Base-by-base conservation (phyloP, 495 filamentous ascomycete species). In the Aspergillus funiculosus region DNA sequence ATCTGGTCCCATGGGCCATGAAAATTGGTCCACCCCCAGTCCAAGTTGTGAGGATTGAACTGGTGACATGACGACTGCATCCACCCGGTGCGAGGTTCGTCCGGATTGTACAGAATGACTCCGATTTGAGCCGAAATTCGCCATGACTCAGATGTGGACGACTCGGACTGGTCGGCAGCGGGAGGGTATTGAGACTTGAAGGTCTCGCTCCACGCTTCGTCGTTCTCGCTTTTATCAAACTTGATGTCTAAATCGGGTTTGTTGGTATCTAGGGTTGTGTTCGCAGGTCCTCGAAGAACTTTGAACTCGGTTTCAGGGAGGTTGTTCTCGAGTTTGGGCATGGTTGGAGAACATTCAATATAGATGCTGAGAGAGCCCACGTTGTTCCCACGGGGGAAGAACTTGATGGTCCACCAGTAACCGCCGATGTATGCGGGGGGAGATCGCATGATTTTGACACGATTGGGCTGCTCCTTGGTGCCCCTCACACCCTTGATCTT, bases 11-110 rank as follows among this genome's bases (percentile, higher is more conserved):
- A 78, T 3, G 78, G 76, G 5, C 75, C 78, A 54, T 80, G 73
- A 56, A 82, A 83, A 41, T 80, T 73, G 14, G 78, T 81, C 78
- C 79, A 84, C 2, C 81, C 81, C 76, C 81, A 84, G 50, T 85
- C 81, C 6, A 78, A 48, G 40, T 75, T 76, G 41, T 73, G 64
- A 7, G 71, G 65, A 47, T 75, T 75, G 60, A 79, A 85, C 38
- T 78, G 75, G 54, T 83, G 80, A 27, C 69, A 68, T 21, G 76
- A 77, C 2, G 71, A 75, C 41, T 79, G 70, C 57, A 71, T 69
- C 58, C 71, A 73, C 29, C 76, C 72, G 1, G 79, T 78, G 11
- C 80, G 74, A 20, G 81, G 81, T 50, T 85, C 81, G 26, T 71
- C 62, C 0, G 81, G 81, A 52, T 84, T 85, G 63, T 83, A 84